These are phyloP conservation scores for Haberlea rhodopensis DNA, from an alignment of 257 asterid genomes.

Conservation along the genomic window DNA sequence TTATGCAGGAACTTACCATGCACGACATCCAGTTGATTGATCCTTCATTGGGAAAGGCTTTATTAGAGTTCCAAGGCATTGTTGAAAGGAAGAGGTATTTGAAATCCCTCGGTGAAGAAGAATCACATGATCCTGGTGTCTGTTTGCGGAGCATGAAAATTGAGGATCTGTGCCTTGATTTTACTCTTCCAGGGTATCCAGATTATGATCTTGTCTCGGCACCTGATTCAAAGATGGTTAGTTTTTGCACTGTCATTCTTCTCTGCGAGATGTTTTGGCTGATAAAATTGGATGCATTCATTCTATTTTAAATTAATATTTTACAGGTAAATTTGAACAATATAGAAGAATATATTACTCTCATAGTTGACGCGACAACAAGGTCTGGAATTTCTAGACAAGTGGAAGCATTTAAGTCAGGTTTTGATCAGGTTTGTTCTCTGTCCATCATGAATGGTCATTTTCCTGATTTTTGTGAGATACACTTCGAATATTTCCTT, in stretches of 20 bases:
- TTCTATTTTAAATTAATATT: conserved; percentile 25
- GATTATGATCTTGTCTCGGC: conserved; percentile 54
- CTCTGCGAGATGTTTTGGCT: conserved; percentile 21
- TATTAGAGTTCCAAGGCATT: conserved; percentile 75
- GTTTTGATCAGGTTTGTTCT: conserved; percentile 71
- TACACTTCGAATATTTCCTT: not conserved
- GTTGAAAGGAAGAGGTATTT: conserved; percentile 63
- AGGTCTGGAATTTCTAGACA: conserved; percentile 83
- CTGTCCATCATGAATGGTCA: conserved; percentile 8
- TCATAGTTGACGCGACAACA: conserved; percentile 63
- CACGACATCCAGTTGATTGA: conserved; percentile 82
- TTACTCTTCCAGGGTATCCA: conserved; percentile 90
- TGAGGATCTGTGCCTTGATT: conserved; percentile 93
- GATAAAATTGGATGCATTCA: not conserved
- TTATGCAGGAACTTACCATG: conserved; percentile 67
- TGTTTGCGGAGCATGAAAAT: conserved; percentile 53
- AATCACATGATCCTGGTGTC: conserved; percentile 36
- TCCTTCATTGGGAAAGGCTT: conserved; percentile 69
- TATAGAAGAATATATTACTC: conserved; percentile 67
- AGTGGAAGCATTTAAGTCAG: conserved; percentile 89
- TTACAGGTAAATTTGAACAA: conserved; percentile 64
- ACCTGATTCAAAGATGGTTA: conserved; percentile 59
- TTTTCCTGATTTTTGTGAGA: conserved; percentile 1
- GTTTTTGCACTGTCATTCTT: conserved; percentile 29
- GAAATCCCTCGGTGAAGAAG: conserved; percentile 35